Evolutionary conservation across 2,329 filamentous ascomycete species (phyloP), one percentile per base, ranked within the genome.

Genomic region (Aspergillus transmontanensis): DNA sequence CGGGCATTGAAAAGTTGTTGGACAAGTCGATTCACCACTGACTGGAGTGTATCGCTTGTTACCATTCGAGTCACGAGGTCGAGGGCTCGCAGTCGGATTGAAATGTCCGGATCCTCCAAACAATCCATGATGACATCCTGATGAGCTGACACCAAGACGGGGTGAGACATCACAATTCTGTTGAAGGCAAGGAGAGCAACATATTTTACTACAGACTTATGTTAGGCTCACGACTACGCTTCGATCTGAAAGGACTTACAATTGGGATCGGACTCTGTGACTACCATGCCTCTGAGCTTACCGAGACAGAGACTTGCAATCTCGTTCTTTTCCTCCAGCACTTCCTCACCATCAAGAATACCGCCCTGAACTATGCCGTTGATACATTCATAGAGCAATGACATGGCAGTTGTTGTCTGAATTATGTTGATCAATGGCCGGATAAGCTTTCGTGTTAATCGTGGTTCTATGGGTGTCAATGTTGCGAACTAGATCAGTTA

Each of bases 301-400:
- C 88, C 92, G 30, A 98, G 94, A 76, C 95, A 99, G 6, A 99
- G 84, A 32, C 89, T 89, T 7, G 95, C 95, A 73, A 99, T 93
- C 76, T 97, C 94, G 69, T 98, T 94, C 45, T 91, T 90, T 60
- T 94, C 94, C 39, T 89, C 85, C 23, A 89, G 87, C 59, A 92
- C 91, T 67, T 94, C 92, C 32, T 89, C 88, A 51, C 90, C 92
- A 36, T 93, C 92, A 57, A 99, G 82, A 62, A 99, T 97, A 0
- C 95, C 95, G 32, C 95, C 95, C 76, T 97, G 94, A 63, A 99
- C 97, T 66, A 99, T 96, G 28, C 95, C 95, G 76, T 96, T 97
- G 79, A 99, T 97, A 75, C 95, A 99, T 79, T 99, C 95, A 72
- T 99, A 99, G 6, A 98, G 81, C 32, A 99, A 80, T n/a, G 95